Conservation (phyloP, 176 grass and related monocot species). For the Coix lacrymajobi region DNA sequence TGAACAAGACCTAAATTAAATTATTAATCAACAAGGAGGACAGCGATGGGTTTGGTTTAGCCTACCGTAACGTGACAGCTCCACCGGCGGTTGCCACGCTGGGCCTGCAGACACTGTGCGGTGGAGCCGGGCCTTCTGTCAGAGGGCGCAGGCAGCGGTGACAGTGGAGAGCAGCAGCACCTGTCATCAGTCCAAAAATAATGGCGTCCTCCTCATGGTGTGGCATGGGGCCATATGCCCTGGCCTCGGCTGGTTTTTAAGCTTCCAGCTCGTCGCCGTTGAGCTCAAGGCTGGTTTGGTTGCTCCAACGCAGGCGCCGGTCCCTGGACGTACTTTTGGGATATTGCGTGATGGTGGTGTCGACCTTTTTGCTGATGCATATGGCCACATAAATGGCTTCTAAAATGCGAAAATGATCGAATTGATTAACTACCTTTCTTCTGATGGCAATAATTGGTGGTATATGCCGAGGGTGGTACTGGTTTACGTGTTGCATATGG, state of each 20-base stretch:
- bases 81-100: neutral
- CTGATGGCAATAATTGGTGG: neutral
- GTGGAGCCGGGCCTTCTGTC: neutral
- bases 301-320: neutral
- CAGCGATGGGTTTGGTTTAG: constrained; percentile 16
- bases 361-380: neutral
- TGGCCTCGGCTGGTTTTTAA: neutral
- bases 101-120: neutral
- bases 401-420: neutral
- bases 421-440: neutral
- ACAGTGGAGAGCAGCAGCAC: neutral
- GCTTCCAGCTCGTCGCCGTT: constrained; percentile 10
- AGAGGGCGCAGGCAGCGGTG: neutral
- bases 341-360: constrained; percentile 12
- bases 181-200: neutral
- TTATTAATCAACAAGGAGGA: neutral
- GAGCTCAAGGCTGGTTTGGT: neutral
- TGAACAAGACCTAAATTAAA: neutral
- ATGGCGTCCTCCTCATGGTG: neutral
- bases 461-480: neutral
- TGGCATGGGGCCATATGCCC: neutral
- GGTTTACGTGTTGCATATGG: too few species aligned
- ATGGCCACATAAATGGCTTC: neutral
- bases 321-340: constrained; percentile 20
- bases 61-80: neutral